A percentile compares a stretch with the other conserved stretches of the same genome.
These are phyloP conservation scores for Botryotinia globosa DNA, from an alignment of 2,329 filamentous ascomycete genomes.

Conservation along the genomic window DNA sequence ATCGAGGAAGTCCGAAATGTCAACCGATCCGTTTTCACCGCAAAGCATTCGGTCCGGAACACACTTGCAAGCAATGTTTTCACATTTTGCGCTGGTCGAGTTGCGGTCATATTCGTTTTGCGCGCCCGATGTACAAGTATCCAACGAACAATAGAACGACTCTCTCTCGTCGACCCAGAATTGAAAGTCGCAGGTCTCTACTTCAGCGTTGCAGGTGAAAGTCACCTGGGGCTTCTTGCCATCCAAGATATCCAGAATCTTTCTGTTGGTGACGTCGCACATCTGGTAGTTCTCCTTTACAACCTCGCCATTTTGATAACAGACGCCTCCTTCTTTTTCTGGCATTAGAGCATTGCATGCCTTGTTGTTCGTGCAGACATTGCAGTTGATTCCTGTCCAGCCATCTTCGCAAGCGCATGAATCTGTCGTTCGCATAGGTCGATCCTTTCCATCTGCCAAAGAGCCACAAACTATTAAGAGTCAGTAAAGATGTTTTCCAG, in stretches of 20 bases:
- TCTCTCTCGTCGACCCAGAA: slow-evolving; percentile 96
- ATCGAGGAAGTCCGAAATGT: slow-evolving; percentile 84
- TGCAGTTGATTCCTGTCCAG: slow-evolving; percentile 98
- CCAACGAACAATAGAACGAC: slow-evolving; percentile 92
- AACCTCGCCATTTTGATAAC: slow-evolving; percentile 86
- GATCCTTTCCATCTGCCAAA: slow-evolving; percentile 74
- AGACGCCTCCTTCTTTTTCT: slow-evolving; percentile 75
- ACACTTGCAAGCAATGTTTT: slow-evolving; percentile 82
- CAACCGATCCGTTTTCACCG: slow-evolving; percentile 84
- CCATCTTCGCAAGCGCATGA: slow-evolving; percentile 85
- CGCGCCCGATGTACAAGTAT: slow-evolving; percentile 72
- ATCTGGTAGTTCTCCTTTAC: slow-evolving; percentile 96
- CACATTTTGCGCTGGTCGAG: slow-evolving; percentile 79
- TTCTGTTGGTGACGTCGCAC: slow-evolving; percentile 94
- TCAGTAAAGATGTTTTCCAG: slow-evolving; percentile 22
- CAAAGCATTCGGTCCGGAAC: slow-evolving; percentile 91
- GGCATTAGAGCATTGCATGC: slow-evolving; percentile 90
- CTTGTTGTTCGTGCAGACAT: slow-evolving; percentile 79
- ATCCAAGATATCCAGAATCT: slow-evolving; percentile 84
- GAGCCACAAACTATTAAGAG: slow-evolving; percentile 71
- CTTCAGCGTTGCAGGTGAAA: slow-evolving; percentile 79
- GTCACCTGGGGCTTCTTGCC: slow-evolving; percentile 88
- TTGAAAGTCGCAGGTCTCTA: slow-evolving; percentile 86
- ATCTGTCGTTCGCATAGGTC: slow-evolving; percentile 68
- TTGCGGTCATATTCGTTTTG: slow-evolving; percentile 70